Evolutionary conservation across 129 eudicot genomes (phyloP).

Genomic region (Scalesia atractyloides): DNA sequence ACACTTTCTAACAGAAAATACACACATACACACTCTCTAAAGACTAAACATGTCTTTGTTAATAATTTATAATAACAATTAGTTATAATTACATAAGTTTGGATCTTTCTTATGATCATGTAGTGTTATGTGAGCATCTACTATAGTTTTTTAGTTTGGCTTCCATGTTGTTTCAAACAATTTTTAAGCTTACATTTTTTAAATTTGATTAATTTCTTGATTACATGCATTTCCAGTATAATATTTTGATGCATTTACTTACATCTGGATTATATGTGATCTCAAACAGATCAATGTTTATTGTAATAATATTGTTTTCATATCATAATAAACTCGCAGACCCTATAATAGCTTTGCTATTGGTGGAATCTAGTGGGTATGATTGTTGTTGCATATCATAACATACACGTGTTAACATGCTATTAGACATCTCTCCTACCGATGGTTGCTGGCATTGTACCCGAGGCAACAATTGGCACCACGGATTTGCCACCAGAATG

Average conservation of each 20-base stretch:
- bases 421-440: conserved; percentile 33
- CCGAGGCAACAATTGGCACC: conserved; percentile 23
- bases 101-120: neutral
- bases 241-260: too few species aligned
- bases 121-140: neutral
- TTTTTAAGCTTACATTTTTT: neutral
- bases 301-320: too few species aligned
- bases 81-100: neutral
- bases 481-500: conserved; percentile 22
- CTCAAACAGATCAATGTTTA: too few species aligned
- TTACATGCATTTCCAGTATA: too few species aligned
- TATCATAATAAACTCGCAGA: too few species aligned
- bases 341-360: too few species aligned
- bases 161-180: neutral
- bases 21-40: neutral
- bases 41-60: neutral
- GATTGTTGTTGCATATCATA: too few species aligned
- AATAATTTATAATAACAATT: too few species aligned
- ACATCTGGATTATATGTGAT: too few species aligned
- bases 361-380: too few species aligned
- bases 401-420: neutral
- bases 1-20: neutral
- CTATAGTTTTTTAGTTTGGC: neutral
- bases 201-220: too few species aligned
- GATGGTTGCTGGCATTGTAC: conserved; percentile 9